Conservation (phyloP, 441 rosid species). For the Mallotus repandus region DNA sequence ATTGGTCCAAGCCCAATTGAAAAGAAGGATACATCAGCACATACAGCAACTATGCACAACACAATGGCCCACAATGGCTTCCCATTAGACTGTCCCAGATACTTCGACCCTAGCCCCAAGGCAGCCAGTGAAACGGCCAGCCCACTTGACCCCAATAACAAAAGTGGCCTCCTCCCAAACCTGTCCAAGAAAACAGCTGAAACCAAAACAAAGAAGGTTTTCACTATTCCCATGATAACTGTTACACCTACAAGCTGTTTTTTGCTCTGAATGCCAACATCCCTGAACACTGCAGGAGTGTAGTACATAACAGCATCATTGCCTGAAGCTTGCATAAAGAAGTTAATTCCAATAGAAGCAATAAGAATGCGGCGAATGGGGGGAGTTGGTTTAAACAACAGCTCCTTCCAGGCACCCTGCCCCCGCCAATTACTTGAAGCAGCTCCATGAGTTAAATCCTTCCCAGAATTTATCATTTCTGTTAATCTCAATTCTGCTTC, state of each 20-base stretch:
- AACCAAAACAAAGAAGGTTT: conserved; percentile 37
- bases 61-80: conserved; percentile 41
- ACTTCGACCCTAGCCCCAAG: conserved; percentile 48
- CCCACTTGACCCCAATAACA: conserved; percentile 47
- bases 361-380: conserved; percentile 44
- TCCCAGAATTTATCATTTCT: conserved; percentile 39
- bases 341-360: conserved; percentile 51
- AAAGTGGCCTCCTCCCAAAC: conserved; percentile 47
- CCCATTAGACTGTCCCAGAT: conserved; percentile 26
- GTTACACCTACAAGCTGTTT: conserved; percentile 47
- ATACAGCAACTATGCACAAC: conserved; percentile 37
- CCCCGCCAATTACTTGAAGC: conserved; percentile 35
- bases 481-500: conserved; percentile 46
- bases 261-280: conserved; percentile 39
- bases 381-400: conserved; percentile 37
- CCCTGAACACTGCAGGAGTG: conserved; percentile 55
- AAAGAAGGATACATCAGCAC: conserved; percentile 47
- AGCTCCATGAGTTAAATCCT: conserved; percentile 13
- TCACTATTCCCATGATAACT: conserved; percentile 52
- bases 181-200: conserved; percentile 53
- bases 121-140: conserved; percentile 43
- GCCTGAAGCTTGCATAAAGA: conserved; percentile 71
- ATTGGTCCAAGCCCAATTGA: conserved; percentile 57
- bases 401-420: conserved; percentile 51
- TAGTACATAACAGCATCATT: conserved; percentile 61